These are phyloP conservation scores for Globisporangium yorkense DNA, from an alignment of 352 stramenopile genomes.

Conservation along the genomic window DNA sequence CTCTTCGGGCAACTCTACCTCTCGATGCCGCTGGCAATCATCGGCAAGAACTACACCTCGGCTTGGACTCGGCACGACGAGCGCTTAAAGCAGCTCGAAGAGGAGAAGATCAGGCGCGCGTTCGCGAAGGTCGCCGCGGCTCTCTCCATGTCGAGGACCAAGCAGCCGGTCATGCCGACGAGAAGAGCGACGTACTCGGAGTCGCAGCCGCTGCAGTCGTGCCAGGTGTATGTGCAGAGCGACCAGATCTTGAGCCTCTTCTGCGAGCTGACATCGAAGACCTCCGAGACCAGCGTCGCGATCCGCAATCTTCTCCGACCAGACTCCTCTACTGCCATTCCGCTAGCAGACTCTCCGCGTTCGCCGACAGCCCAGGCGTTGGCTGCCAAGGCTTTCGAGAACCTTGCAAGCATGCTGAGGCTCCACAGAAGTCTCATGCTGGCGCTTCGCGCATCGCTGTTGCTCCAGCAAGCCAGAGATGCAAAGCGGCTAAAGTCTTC, in stretches of 20 bases:
- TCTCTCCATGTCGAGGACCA: not conserved
- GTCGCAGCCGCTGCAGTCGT: not conserved
- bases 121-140: not conserved
- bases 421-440: constrained; percentile 16
- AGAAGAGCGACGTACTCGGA: not conserved
- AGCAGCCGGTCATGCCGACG: not conserved
- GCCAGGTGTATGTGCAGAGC: constrained; percentile 1
- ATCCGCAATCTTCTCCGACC: not conserved
- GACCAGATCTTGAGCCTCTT: constrained; percentile 4
- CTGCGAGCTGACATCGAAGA: constrained; percentile 5
- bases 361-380: not conserved
- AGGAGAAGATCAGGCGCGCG: not conserved
- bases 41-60: constrained; percentile 48
- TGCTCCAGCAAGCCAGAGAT: constrained; percentile 4
- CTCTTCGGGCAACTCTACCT: constrained; percentile 50
- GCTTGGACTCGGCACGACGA: constrained; percentile 28
- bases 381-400: constrained; percentile 15
- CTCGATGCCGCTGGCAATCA: constrained; percentile 48
- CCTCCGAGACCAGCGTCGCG: constrained; percentile 13
- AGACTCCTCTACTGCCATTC: not conserved
- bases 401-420: constrained; percentile 19
- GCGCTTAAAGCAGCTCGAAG: constrained; percentile 1
- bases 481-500: too few relatives aligned
- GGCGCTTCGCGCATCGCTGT: constrained; percentile 3
- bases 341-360: too few relatives aligned